A percentile compares a stretch with the other conserved stretches of the same genome.
Evolutionary conservation across 345 rosid genomes (phyloP).

Genomic region (Combretum micranthum): DNA sequence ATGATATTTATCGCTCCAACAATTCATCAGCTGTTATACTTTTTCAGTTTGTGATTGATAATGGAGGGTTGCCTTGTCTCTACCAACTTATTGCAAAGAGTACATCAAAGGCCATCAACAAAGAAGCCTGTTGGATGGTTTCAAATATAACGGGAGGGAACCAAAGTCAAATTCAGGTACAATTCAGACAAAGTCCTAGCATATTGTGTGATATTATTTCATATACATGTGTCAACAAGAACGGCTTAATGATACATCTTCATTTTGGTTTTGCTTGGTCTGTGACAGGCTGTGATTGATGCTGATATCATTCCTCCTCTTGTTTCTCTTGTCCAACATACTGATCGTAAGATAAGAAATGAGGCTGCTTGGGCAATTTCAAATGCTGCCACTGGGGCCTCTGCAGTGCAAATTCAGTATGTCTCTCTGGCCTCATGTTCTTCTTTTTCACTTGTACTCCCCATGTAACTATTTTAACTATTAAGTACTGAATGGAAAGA

Average conservation of each 20-base stretch:
- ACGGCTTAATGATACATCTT: background rate
- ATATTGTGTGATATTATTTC: background rate
- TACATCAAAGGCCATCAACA: slow-evolving; percentile 58
- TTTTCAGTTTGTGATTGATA: slow-evolving; percentile 63
- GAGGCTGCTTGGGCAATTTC: slow-evolving; percentile 47
- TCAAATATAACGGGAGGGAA: slow-evolving; percentile 83
- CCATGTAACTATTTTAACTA: background rate
- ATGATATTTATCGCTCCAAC: no score
- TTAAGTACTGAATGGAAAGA: background rate
- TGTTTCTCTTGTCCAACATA: slow-evolving; percentile 32
- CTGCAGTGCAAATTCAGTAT: slow-evolving; percentile 31
- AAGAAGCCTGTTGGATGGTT: slow-evolving; percentile 83
- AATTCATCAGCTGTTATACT: background rate
- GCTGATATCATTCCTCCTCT: slow-evolving; percentile 31
- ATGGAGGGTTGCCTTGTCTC: slow-evolving; percentile 53
- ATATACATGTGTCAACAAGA: background rate
- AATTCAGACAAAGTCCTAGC: background rate
- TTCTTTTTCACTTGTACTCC: background rate
- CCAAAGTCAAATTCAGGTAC: slow-evolving; percentile 31
- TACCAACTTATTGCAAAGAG: slow-evolving; percentile 53
- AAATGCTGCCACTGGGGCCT: slow-evolving; percentile 29
- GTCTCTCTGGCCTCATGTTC: background rate
- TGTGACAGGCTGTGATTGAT: slow-evolving; percentile 28
- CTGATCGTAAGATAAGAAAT: slow-evolving; percentile 32
- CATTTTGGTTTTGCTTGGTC: background rate